A percentile compares a stretch with the other conserved stretches of the same genome.
phyloP scores from a whole-genome alignment of 768 basidiomycete species.

The Boletus eberwhitei region DNA sequence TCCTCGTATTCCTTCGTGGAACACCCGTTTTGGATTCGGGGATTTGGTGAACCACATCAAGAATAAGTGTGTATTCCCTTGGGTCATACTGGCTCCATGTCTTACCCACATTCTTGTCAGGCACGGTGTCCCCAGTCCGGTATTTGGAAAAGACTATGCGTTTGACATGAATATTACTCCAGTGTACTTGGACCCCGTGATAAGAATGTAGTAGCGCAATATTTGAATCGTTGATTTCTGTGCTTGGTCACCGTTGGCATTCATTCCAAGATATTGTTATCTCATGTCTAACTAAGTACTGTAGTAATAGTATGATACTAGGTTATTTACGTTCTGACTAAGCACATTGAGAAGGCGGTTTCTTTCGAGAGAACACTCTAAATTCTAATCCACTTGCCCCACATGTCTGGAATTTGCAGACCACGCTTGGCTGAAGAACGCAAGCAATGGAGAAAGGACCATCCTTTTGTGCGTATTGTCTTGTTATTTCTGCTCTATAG shows the following conservation, averaged over 20 bases:
- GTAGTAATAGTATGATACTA: too few species aligned
- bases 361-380: neutral
- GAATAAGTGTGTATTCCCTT: constrained; percentile 12
- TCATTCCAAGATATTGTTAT: too few species aligned
- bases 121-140: constrained; percentile 16
- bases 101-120: constrained; percentile 6
- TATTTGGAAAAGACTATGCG: constrained; percentile 16
- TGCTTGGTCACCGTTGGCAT: neutral
- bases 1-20: constrained; percentile 28
- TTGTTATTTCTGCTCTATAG: neutral
- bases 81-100: neutral
- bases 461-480: constrained; percentile 80
- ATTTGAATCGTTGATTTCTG: neutral
- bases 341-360: neutral
- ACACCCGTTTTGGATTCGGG: constrained; percentile 15
- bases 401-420: constrained; percentile 87
- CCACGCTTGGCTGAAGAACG: constrained; percentile 93
- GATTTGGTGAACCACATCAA: constrained; percentile 19
- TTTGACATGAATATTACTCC: constrained; percentile 22
- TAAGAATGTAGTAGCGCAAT: neutral
- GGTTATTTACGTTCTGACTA: constrained; percentile 20
- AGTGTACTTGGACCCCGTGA: constrained; percentile 10
- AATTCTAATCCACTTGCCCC: constrained; percentile 1
- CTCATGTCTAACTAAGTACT: neutral
- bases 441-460: constrained; percentile 98